These are phyloP conservation scores for Fusarium sp. DNA, from an alignment of 2,329 filamentous ascomycete genomes.

Conservation along the genomic window DNA sequence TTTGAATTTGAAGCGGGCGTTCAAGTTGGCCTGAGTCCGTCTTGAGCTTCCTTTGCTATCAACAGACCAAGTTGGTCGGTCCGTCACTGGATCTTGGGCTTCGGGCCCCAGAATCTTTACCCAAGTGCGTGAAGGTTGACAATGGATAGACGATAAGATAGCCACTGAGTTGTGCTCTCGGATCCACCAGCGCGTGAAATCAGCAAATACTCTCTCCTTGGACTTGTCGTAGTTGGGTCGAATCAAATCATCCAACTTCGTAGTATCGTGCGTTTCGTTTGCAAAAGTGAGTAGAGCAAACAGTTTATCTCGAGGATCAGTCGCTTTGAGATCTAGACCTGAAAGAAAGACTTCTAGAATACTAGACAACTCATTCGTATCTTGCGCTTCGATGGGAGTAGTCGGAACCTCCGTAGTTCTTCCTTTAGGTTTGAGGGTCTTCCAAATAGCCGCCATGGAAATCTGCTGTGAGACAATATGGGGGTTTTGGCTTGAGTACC, in stretches of 20 bases:
- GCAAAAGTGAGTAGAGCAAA: constrained; percentile 30
- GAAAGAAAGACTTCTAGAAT: constrained; percentile 27
- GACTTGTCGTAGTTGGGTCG: constrained; percentile 30
- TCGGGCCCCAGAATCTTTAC: background rate
- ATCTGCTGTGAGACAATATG: constrained; percentile 13
- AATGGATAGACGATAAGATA: constrained; percentile 20
- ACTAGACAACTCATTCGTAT: background rate
- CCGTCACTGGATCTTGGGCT: accelerated
- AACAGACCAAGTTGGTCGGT: constrained; percentile 20
- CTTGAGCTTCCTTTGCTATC: constrained; percentile 13
- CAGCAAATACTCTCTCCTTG: constrained; percentile 16
- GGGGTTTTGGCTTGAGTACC: constrained; percentile 7
- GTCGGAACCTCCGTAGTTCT: background rate
- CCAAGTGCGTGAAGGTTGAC: constrained; percentile 25
- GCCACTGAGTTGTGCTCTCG: constrained; percentile 9
- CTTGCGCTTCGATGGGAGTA: background rate
- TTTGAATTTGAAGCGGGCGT: constrained; percentile 12
- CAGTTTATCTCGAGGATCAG: constrained; percentile 24
- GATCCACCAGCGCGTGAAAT: constrained; percentile 35
- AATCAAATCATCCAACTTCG: constrained; percentile 13
- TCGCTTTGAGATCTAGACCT: constrained; percentile 26
- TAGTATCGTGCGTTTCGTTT: constrained; percentile 12
- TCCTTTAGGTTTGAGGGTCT: background rate
- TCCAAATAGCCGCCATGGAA: constrained; percentile 32
- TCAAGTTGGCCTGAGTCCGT: constrained; percentile 11